Conservation (phyloP, 441 rosid genomes). For the Aquilaria agallochum region DNA sequence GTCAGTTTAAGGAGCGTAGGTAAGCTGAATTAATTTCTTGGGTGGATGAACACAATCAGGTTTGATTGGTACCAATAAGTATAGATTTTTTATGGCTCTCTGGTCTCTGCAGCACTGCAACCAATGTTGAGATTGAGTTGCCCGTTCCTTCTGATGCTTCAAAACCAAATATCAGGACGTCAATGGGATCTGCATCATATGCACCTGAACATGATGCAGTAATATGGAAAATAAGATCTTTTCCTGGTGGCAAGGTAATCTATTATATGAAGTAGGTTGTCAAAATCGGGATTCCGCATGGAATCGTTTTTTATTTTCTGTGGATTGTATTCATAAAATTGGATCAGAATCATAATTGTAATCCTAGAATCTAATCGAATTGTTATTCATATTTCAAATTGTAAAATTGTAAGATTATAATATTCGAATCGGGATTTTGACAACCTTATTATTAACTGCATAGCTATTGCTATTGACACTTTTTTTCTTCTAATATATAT, state of each 20-base stretch:
- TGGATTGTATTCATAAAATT: too few relatives aligned
- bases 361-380: too few relatives aligned
- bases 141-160: conserved; percentile 96
- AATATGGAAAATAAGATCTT: conserved; percentile 95
- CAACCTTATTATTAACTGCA: too few relatives aligned
- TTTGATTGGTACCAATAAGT: too few relatives aligned
- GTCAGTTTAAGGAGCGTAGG: conserved; percentile 99
- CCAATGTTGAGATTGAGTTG: conserved; percentile 93
- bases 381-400: too few relatives aligned
- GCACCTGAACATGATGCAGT: conserved; percentile 96
- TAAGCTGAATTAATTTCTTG: conserved; percentile 14
- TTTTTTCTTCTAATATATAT: not conserved
- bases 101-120: conserved; percentile 69
- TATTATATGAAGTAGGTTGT: not conserved
- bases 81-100: conserved; percentile 6
- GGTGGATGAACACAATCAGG: not conserved
- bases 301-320: too few relatives aligned
- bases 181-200: conserved; percentile 93
- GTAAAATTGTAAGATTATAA: too few relatives aligned
- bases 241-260: conserved; percentile 92
- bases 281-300: too few relatives aligned
- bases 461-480: not conserved
- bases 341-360: too few relatives aligned
- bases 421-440: too few relatives aligned
- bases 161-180: conserved; percentile 83